phyloP scores from a whole-genome alignment of 202 grass and related monocot species.

The Saccharum hybrid region DNA sequence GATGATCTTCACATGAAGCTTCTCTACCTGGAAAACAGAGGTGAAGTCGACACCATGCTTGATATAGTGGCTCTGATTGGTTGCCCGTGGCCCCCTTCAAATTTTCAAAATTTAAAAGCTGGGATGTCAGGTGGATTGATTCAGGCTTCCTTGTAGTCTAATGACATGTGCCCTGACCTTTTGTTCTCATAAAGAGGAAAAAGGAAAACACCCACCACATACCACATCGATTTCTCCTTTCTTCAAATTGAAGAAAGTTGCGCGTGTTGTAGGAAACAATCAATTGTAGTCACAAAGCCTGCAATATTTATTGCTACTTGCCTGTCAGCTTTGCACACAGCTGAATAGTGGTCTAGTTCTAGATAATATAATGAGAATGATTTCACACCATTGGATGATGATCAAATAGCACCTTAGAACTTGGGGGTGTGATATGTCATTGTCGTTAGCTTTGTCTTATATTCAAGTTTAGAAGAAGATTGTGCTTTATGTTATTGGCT shows the following conservation, averaged over 20 bases:
- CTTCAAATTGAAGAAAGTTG: background rate
- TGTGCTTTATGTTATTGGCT: background rate
- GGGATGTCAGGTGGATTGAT: background rate
- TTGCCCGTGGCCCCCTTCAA: background rate
- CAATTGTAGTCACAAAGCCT: background rate
- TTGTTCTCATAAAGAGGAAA: background rate
- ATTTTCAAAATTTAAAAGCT: background rate
- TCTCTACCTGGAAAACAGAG: slow-evolving; percentile 98
- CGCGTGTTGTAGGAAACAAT: background rate
- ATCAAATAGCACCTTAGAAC: background rate
- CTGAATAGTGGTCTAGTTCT: background rate
- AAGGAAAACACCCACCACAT: background rate
- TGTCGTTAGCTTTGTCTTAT: background rate
- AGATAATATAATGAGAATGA: background rate
- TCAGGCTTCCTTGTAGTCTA: background rate
- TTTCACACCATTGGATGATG: background rate
- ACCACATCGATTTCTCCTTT: background rate
- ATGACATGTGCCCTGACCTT: background rate
- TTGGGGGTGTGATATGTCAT: background rate
- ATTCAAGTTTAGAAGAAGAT: background rate
- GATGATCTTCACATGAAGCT: slow-evolving; percentile 93
- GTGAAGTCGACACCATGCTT: slow-evolving; percentile 49
- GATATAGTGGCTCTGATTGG: slow-evolving; percentile 13
- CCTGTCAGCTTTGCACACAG: background rate
- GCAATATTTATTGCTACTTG: background rate